Evolutionary conservation across 2,329 filamentous ascomycete genomes (phyloP), one percentile per base, ranked within the genome.

Genomic region (Cadophora gregata): DNA sequence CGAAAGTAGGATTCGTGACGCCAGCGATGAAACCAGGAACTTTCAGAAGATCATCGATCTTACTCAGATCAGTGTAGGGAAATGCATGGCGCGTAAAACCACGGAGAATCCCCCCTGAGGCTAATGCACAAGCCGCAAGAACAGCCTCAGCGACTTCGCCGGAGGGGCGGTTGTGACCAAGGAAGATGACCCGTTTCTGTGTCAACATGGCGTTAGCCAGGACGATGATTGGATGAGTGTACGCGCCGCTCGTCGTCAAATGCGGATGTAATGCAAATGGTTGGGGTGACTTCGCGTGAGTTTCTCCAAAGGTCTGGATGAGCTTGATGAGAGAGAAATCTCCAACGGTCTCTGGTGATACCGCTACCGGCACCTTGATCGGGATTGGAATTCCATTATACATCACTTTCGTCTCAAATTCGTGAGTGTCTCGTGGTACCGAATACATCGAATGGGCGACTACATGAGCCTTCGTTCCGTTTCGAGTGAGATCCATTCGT

Each of bases 111-210:
- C 96, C 95, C 24, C 96, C 96, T 14, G 94, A 97, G 16, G 92
- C 95, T 56, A 99, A 85, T 12, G 96, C 93, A 78, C 96, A 99
- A 1, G 96, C 94, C n/a, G 93, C 96, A 9, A 99, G 85, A 3
- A 99, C 96, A n/a, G 96, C 95, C 81, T 99, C 95, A 1, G 96
- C 96, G 29, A 99, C 96, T 76, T 97, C 94, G 25, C 94, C 93
- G 0, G 96, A 97, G 0, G 96, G 95, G 78, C 95, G 90, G 75
- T 97, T 97, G 81, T 99, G 92, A 3, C 96, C 96, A 7, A 99
- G 84, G 78, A 99, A 99, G 67, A 99, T 94, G 75, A 99, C 88
- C 62, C 96, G 89, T 80, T 99, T 99, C 77, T 99, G 95, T 0
- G 96, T 99, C 62, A 99, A 84, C 70, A 99, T 88, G 0, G 93